phyloP scores from a whole-genome alignment of 2,329 filamentous ascomycete genomes.

The Penicillium sp. region DNA sequence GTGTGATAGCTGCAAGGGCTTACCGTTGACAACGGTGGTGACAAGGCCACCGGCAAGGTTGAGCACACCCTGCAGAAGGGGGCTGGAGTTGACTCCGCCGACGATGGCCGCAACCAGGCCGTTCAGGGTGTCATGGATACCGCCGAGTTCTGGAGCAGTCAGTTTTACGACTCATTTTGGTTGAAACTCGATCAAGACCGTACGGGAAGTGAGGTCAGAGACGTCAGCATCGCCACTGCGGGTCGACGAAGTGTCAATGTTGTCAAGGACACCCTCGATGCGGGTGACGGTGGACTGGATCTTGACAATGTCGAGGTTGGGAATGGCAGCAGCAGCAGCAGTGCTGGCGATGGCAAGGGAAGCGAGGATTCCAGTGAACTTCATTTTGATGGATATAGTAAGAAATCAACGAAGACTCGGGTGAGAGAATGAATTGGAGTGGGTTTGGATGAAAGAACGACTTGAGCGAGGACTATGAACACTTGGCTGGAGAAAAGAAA shows the following conservation, averaged over 20 bases:
- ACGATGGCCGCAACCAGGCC: conserved; percentile 6
- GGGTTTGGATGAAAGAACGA: conserved; percentile 23
- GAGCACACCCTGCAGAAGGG: conserved; percentile 8
- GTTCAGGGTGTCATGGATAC: conserved; percentile 7
- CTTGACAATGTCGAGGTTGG: conserved; percentile 18
- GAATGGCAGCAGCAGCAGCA: conserved; percentile 36
- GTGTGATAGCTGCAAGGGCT: conserved; percentile 1
- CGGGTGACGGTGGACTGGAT: conserved; percentile 20
- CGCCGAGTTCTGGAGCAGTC: conserved; percentile 8
- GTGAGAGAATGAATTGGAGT: background rate
- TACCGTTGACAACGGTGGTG: conserved; percentile 26
- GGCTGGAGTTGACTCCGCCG: conserved; percentile 14
- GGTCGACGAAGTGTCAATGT: conserved; percentile 18
- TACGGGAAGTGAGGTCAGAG: conserved; percentile 20
- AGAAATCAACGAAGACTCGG: conserved; percentile 30
- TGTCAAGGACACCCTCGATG: conserved; percentile 23
- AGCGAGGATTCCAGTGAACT: conserved; percentile 41
- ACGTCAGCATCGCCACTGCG: conserved; percentile 17
- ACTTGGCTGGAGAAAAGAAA: conserved; percentile 25
- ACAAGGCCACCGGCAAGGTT: conserved; percentile 19
- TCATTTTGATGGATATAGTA: conserved; percentile 34
- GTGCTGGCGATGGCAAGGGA: conserved; percentile 38
- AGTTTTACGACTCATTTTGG: background rate
- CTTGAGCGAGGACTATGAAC: conserved; percentile 25
- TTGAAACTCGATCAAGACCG: conserved; percentile 1